Evolutionary conservation across 768 basidiomycete genomes (phyloP), one percentile per base, ranked within the genome.

Genomic region (Tulasnella sp.): DNA sequence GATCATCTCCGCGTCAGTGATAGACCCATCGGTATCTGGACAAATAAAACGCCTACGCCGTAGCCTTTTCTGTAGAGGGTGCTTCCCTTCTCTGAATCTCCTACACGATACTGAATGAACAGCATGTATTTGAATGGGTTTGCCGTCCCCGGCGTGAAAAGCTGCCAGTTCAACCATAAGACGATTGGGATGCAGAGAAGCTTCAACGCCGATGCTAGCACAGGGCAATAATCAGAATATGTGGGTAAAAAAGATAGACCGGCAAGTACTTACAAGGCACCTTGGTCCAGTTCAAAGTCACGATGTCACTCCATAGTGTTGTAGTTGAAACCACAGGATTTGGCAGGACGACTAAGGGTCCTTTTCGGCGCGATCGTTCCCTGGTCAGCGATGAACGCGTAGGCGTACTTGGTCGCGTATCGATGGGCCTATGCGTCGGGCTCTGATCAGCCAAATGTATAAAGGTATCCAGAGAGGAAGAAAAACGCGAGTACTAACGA

Each of bases 121-220:
- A 98, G 75, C 22, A 92, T 63, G 9, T 78, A 74, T 1, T 73
- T 72, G 66, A 96, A 87, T 1, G 90, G 92, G 68, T 96, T 97
- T 17, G 74, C 64, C 3, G 78, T 60, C 43, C 68, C 74, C 0
- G 77, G 69, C 1, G 76, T 70, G 52, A 84, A 62, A 11, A 82
- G 42, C 54, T 82, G 75, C 84, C 87, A 85, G 66, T 83, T 83
- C 11, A 74, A 48, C 66, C 78, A 88, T 3, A 86, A 72, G 0
- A 85, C 67, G 54, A 85, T 2, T 4, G 83, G 81, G 0, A 83
- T 56, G 31, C 80, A 63, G 31, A 91, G 76, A 21, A 92, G 67
- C 61, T 83, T 83, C 69, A 89, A 70, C 0, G 90, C 80, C 7
- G 80, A 78, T 11, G 68, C 86, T 87, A n/a, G 4, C 10, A 24